Percentiles rank a stretch among this genome's conserved stretches.
Evolutionary conservation across 768 basidiomycete species (phyloP).

Genomic region (Aureoboletus auriporus): DNA sequence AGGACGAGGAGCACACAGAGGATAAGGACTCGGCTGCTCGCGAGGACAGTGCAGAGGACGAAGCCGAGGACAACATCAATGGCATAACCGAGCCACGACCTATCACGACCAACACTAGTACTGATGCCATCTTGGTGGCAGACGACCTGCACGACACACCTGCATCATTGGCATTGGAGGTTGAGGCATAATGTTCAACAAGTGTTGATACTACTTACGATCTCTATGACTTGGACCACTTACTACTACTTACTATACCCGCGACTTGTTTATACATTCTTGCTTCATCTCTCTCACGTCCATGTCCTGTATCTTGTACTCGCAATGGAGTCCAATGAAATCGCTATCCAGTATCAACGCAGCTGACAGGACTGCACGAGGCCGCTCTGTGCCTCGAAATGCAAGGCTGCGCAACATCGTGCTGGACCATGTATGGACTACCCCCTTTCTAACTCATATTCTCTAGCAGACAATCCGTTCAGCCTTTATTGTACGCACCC

Average conservation of each 20-base stretch:
- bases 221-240: constrained; percentile 2
- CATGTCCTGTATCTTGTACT: no score
- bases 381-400: constrained; percentile 1
- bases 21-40: constrained; percentile 19
- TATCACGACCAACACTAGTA: neutral
- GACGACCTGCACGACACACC: constrained; percentile 9
- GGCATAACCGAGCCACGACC: constrained; percentile 2
- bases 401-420: constrained; percentile 12
- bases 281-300: no score
- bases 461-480: neutral
- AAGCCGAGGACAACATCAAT: neutral
- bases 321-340: neutral
- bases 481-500: neutral
- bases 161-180: constrained; percentile 12
- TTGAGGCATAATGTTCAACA: constrained; percentile 15
- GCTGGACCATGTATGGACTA: neutral
- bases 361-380: constrained; percentile 25
- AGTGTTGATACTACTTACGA: neutral
- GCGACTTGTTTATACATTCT: constrained; percentile 15
- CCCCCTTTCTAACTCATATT: constrained; percentile 10
- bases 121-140: neutral
- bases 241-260: constrained; percentile 22
- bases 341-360: neutral
- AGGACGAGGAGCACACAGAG: constrained; percentile 10
- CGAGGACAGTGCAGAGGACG: constrained; percentile 4